Conservation (phyloP, 768 basidiomycete species). For the Leccinum uliginosum region DNA sequence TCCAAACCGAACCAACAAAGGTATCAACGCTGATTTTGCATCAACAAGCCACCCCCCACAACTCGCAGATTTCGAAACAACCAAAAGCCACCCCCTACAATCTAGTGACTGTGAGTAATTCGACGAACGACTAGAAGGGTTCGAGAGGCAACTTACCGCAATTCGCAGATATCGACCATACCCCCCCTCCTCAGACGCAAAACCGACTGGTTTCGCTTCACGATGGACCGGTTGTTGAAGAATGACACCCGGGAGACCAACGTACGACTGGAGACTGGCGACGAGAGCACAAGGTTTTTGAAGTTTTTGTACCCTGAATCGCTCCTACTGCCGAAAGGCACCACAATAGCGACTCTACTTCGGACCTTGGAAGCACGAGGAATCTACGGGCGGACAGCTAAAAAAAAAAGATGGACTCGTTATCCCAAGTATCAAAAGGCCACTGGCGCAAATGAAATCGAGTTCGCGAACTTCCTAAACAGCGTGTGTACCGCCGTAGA, state of each 20-base stretch:
- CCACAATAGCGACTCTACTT: too few relatives aligned
- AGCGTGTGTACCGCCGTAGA: too few relatives aligned
- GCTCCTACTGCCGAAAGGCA: not conserved
- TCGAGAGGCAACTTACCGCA: not conserved
- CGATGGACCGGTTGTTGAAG: not conserved
- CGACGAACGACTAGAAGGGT: not conserved
- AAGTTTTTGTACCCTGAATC: too few relatives aligned
- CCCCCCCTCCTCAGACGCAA: not conserved
- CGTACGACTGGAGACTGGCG: too few relatives aligned
- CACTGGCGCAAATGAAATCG: not conserved
- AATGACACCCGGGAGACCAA: too few relatives aligned
- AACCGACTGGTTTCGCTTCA: not conserved
- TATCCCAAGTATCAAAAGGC: too few relatives aligned
- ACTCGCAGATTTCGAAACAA: not conserved
- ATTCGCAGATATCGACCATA: not conserved
- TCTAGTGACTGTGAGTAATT: not conserved
- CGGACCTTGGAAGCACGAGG: too few relatives aligned
- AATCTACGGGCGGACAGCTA: too few relatives aligned
- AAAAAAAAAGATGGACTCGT: too few relatives aligned
- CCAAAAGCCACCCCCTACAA: not conserved
- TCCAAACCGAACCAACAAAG: too few relatives aligned
- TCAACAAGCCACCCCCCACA: not conserved
- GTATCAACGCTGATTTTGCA: too few relatives aligned
- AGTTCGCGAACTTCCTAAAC: not conserved
- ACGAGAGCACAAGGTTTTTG: too few relatives aligned